phyloP scores from a whole-genome alignment of 2,329 filamentous ascomycete species.

The Alternaria arborescens region DNA sequence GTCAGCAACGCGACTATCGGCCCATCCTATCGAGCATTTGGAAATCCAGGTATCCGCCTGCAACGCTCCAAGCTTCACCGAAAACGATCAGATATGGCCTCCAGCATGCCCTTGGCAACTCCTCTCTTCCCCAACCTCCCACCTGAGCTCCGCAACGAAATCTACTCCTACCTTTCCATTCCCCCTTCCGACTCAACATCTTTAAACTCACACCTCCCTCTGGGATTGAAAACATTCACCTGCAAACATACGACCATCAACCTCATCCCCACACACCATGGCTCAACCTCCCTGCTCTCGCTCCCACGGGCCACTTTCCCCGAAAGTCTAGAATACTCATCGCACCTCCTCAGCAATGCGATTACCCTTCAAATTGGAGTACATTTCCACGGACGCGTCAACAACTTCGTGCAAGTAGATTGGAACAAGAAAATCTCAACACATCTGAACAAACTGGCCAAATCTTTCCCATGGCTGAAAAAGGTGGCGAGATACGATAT shows the following conservation, averaged over 20 bases:
- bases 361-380: constrained; percentile 33
- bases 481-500: constrained; percentile 37
- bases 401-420: constrained; percentile 37
- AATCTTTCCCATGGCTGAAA: constrained; percentile 34
- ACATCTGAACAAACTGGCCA: constrained; percentile 36
- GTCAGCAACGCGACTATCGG: not conserved
- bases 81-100: not conserved
- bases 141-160: constrained; percentile 42
- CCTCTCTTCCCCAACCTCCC: constrained; percentile 38
- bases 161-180: constrained; percentile 35
- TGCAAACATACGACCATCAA: constrained; percentile 37
- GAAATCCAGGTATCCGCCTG: not conserved
- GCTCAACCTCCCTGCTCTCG: constrained; percentile 31
- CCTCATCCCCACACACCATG: constrained; percentile 35
- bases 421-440: constrained; percentile 38
- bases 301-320: constrained; percentile 27
- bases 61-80: too few species aligned
- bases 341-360: constrained; percentile 31
- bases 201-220: constrained; percentile 26
- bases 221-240: constrained; percentile 33
- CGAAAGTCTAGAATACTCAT: constrained; percentile 40
- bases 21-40: not conserved
- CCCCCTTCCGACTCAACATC: not conserved
- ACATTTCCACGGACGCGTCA: constrained; percentile 36
- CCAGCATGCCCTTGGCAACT: constrained; percentile 9